Evolutionary conservation across 2,329 filamentous ascomycete genomes (phyloP), one percentile per base, ranked within the genome.

Genomic region (Dactylonectria macrodidyma): DNA sequence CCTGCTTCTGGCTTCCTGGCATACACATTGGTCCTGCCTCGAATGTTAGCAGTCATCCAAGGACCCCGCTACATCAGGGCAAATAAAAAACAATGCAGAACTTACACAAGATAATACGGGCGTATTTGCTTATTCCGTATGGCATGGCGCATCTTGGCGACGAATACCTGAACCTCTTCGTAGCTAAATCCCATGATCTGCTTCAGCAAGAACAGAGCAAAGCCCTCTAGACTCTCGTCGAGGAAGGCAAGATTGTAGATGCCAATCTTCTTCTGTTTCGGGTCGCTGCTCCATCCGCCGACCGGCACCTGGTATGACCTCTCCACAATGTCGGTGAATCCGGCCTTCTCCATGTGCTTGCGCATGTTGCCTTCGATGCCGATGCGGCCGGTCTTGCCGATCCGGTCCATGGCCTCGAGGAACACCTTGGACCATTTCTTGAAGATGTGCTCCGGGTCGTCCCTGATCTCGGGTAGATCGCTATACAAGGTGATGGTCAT

Each of bases 351-450:
- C 30, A 68, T 68, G 50, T 59, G 62, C 24, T 65, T 70, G 16
- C 66, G 55, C 62, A 63, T 63, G n/a, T 62, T 70, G 22, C 68
- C 56, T 12, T 62, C 34, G 56, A 68, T 60, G 22, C 54, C 68
- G 7, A 70, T 70, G 19, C 68, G 68, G 1, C 60, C 62, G 1
- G 68, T 70, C 33, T 59, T 70, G 33, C 64, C 61, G 14, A 68
- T 56, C 11, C 56, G 59, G 11, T 70, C 68, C 41, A 60, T 64
- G 4, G 63, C 63, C 14, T 75, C 63, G 38, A 73, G 67, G 16
- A 75, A 72, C 0, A 75, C 51, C 1, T 59, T 56, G 10, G 55
- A 55, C 72, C 73, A 75, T 5, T 68, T 67, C 36, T 68, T 69
- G 9, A 72, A 73, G n/a, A 69, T 60, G 48, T 75, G 73, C 2